Evolutionary conservation across 140 eudicot species (phyloP).

Genomic region (Oenanthe javanica): DNA sequence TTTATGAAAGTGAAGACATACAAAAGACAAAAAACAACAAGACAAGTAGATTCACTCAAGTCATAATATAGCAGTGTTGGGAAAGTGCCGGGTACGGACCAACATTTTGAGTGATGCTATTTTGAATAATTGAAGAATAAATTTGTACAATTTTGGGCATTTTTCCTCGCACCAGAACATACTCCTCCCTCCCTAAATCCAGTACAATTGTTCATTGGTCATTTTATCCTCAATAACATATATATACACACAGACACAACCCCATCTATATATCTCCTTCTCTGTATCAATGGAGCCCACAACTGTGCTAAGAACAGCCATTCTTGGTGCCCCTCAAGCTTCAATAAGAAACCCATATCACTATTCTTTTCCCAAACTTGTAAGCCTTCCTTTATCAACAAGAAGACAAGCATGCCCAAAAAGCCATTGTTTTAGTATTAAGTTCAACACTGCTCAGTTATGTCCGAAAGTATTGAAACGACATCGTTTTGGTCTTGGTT

Average conservation of each 20-base stretch:
- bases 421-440: not conserved
- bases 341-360: not conserved
- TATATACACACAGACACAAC: not conserved
- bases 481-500: not conserved
- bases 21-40: no score
- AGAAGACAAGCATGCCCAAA: not conserved
- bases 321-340: not conserved
- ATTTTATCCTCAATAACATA: not conserved
- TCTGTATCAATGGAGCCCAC: not conserved
- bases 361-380: not conserved
- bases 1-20: no score
- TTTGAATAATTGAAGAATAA: no score
- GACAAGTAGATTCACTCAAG: no score
- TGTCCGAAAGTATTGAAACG: not conserved
- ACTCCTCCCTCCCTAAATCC: not conserved
- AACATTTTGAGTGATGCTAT: no score
- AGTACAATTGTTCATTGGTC: not conserved
- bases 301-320: constrained; percentile 1
- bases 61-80: no score
- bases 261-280: not conserved
- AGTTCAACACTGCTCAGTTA: not conserved
- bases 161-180: not conserved
- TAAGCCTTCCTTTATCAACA: not conserved
- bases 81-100: no score
- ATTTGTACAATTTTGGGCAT: no score